Evolutionary conservation across 768 basidiomycete species (phyloP).

Genomic region (Mycena kentingensis): DNA sequence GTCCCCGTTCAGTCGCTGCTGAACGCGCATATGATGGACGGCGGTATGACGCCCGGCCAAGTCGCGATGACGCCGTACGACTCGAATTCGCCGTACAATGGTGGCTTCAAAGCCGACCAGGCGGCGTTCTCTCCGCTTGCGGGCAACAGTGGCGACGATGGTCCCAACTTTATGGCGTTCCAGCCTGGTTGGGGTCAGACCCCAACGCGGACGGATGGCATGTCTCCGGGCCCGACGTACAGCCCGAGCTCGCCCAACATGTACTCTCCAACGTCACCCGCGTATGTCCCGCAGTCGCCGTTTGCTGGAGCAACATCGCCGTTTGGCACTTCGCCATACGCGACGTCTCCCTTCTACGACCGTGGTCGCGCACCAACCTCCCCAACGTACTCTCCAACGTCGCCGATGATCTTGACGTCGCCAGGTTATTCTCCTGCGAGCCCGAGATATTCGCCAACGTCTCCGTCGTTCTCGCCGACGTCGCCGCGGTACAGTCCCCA

Average conservation of each 20-base stretch:
- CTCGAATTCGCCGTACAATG: conserved; percentile 84
- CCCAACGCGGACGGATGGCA: conserved; percentile 78
- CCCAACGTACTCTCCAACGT: conserved; percentile 87
- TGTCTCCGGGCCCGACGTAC: conserved; percentile 90
- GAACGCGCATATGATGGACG: conserved; percentile 75
- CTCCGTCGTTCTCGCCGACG: conserved; percentile 82
- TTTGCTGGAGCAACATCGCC: conserved; percentile 83
- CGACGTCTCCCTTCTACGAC: conserved; percentile 82
- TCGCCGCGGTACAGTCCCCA: conserved; percentile 86
- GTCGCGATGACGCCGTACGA: conserved; percentile 98
- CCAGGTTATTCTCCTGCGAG: conserved; percentile 85
- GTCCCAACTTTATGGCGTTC: conserved; percentile 67
- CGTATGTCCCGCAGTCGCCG: conserved; percentile 81
- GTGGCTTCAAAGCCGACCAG: conserved; percentile 76
- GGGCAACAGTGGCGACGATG: conserved; percentile 82
- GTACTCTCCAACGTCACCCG: conserved; percentile 87
- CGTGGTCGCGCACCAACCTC: conserved; percentile 64
- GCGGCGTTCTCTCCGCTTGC: conserved; percentile 96
- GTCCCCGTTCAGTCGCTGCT: conserved; percentile 83
- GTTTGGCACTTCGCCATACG: conserved; percentile 78
- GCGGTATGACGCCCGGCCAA: conserved; percentile 88
- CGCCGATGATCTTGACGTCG: conserved; percentile 81
- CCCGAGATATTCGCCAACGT: conserved; percentile 84
- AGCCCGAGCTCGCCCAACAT: conserved; percentile 90
- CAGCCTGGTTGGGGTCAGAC: conserved; percentile 81